A percentile compares a stretch with the other conserved stretches of the same genome.
Evolutionary conservation across 768 basidiomycete species (phyloP).

Genomic region (Strobilomyces echinocephalus): DNA sequence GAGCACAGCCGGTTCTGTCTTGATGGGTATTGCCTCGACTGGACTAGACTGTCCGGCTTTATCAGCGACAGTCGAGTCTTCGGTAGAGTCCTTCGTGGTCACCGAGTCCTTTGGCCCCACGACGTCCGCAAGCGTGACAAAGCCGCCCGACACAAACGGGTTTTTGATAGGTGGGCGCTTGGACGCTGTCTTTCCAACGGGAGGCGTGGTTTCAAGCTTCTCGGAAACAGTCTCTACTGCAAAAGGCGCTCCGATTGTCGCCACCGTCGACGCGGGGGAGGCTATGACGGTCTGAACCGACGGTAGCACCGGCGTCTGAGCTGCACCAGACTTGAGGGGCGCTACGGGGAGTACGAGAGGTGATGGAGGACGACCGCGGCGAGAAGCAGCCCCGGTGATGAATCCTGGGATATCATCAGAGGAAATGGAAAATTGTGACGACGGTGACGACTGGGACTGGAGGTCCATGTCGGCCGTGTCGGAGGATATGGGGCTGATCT

Average conservation of each 20-base stretch:
- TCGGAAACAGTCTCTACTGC: slow-evolving; percentile 6
- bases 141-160: slow-evolving; percentile 50
- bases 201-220: slow-evolving; percentile 7
- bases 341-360: slow-evolving; percentile 23
- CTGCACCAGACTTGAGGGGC: slow-evolving; percentile 5
- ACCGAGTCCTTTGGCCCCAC: slow-evolving; percentile 26
- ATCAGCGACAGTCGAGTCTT: slow-evolving; percentile 9
- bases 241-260: slow-evolving; percentile 7
- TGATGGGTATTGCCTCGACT: slow-evolving; percentile 15
- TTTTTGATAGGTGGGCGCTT: slow-evolving; percentile 30
- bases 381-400: slow-evolving; percentile 29
- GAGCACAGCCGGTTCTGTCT: slow-evolving; percentile 13
- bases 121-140: slow-evolving; percentile 38
- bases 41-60: slow-evolving; percentile 12
- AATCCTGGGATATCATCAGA: slow-evolving; percentile 31
- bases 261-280: slow-evolving; percentile 17
- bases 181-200: neutral
- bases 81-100: slow-evolving; percentile 19
- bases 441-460: slow-evolving; percentile 32
- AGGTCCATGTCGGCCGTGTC: slow-evolving; percentile 34
- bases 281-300: slow-evolving; percentile 15
- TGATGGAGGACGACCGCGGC: slow-evolving; percentile 22
- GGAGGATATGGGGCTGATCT: slow-evolving; percentile 30
- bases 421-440: slow-evolving; percentile 21
- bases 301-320: slow-evolving; percentile 12